Conservation (phyloP, 2,329 filamentous ascomycete species). For the Lachnum nothofagi region DNA sequence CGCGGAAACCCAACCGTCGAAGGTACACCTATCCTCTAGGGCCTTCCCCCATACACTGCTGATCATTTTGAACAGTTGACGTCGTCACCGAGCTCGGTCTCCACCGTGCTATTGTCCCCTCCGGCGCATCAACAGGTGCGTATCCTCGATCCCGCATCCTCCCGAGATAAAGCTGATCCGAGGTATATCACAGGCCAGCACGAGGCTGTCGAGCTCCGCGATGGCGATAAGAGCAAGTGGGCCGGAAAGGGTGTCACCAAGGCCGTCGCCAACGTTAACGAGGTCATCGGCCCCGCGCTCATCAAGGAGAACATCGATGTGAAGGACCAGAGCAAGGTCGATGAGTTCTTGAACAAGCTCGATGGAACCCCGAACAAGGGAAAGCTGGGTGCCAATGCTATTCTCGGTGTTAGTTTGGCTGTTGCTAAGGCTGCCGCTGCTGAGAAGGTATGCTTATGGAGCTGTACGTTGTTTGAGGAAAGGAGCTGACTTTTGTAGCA, state of each 20-base stretch:
- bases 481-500: constrained; percentile 41
- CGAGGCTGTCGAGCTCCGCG: constrained; percentile 86
- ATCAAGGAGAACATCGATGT: constrained; percentile 80
- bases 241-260: constrained; percentile 81
- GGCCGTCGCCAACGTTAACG: constrained; percentile 82
- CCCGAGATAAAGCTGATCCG: constrained; percentile 20
- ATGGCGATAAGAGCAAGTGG: constrained; percentile 84
- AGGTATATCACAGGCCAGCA: constrained; percentile 60
- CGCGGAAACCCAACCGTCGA: constrained; percentile 97
- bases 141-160: constrained; percentile 27
- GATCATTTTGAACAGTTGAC: constrained; percentile 53
- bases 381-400: constrained; percentile 83
- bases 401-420: constrained; percentile 78
- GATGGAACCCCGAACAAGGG: constrained; percentile 83
- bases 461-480: background rate
- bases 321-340: constrained; percentile 79
- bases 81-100: constrained; percentile 93
- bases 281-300: constrained; percentile 70
- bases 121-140: constrained; percentile 88
- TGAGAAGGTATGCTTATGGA: constrained; percentile 57
- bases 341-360: constrained; percentile 79
- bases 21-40: constrained; percentile 24
- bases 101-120: constrained; percentile 95
- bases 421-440: constrained; percentile 85
- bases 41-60: no score